phyloP scores from a whole-genome alignment of 257 asterid genomes.

The Haberlea rhodopensis region DNA sequence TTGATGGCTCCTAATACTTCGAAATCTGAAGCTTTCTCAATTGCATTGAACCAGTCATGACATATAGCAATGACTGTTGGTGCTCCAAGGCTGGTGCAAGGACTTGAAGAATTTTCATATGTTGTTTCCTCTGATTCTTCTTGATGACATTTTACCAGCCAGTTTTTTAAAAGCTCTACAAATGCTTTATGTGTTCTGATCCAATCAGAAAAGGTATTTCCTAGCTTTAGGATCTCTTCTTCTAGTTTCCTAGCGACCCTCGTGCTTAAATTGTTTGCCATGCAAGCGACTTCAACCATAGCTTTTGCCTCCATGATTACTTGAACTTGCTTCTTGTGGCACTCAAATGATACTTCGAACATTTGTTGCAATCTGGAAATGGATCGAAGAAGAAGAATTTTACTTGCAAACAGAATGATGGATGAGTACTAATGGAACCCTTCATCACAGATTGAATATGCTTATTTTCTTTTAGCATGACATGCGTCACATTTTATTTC shows the following conservation, averaged over 20 bases:
- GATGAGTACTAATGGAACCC: not conserved
- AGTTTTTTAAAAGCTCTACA: conserved; percentile 11
- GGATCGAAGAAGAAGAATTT: not conserved
- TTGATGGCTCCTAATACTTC: conserved; percentile 1
- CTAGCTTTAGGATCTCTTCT: conserved; percentile 8
- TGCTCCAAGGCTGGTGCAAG: not conserved
- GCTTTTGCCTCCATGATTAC: conserved; percentile 15
- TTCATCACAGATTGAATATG: not conserved
- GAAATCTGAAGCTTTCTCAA: conserved; percentile 13
- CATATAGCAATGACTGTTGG: conserved; percentile 1
- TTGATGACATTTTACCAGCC: conserved; percentile 13
- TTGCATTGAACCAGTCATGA: conserved; percentile 10
- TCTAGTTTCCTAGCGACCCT: conserved; percentile 4
- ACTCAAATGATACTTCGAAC: conserved; percentile 13
- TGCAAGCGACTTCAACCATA: not conserved
- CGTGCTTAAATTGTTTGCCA: conserved; percentile 4
- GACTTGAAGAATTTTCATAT: not conserved
- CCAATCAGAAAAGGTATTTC: conserved; percentile 10
- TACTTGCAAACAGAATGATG: not conserved
- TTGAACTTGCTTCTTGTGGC: conserved; percentile 19
- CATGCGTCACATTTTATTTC: not conserved
- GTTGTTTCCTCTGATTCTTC: conserved; percentile 5
- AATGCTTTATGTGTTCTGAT: conserved; percentile 17
- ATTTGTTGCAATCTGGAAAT: conserved; percentile 7
- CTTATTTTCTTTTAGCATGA: not conserved